Evolutionary conservation across 2,329 filamentous ascomycete genomes (phyloP), one percentile per base, ranked within the genome.

Genomic region (Aspergillus sojae): DNA sequence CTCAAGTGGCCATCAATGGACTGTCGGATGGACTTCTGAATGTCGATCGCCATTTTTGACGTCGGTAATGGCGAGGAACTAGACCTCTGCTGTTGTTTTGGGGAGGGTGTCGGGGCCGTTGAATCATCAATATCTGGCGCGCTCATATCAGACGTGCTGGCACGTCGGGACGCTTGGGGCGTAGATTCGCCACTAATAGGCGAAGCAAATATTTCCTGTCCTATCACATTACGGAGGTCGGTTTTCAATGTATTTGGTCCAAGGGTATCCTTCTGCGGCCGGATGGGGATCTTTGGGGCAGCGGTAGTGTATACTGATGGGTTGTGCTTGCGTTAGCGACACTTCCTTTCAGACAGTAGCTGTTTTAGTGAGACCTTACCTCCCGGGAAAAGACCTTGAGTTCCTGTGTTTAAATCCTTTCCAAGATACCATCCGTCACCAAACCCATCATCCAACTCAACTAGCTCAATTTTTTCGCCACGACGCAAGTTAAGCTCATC

Each of bases 401-500:
- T 75, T 58, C 77, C 78, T 52, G 77, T 77, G 30, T 71, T 71
- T 26, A 80, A 62, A 65, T 83, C 80, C 67, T 80, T 80, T n/a
- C 82, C 87, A 65, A 89, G 77, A 73, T 87, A 89, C 87, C 85
- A 88, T 65, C 87, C 87, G 77, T 89, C 87, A 65, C 86, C 86
- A 75, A 89, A 89, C 68, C 88, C 87, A 69, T 89, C 87, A 74
- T 89, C 87, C 66, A 87, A 79, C 76, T 89, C 87, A 36, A 89
- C 83, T 60, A 89, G 79, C 75, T 88, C 83, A 68, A 89, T 85
- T 69, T 85, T 84, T 71, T 89, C 86, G 54, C 86, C 94, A 74
- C 96, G 96, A 61, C 88, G 84, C 68, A 99, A 84, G 71, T 88
- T 96, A 74, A 99, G 85, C 83, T 99, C 95, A 80, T 99, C 95